Evolutionary conservation across 306 rosid species (phyloP).

Genomic region (Ochetophila trinervis): DNA sequence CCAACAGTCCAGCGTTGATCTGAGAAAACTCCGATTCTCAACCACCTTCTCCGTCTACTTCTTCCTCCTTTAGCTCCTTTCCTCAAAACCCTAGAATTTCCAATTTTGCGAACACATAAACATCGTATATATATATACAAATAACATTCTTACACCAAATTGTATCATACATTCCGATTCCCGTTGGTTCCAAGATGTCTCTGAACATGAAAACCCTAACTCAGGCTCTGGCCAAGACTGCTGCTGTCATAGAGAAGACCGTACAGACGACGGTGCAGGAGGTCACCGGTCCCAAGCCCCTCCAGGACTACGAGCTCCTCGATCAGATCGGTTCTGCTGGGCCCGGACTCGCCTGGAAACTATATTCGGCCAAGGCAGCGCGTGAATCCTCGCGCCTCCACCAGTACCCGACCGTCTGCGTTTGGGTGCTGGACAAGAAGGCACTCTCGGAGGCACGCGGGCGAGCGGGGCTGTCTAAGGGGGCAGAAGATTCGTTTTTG

Average conservation of each 20-base stretch:
- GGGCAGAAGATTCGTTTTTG: conserved; percentile 74
- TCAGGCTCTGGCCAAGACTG: conserved; percentile 96
- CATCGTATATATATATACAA: neutral
- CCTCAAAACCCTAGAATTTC: conserved; percentile 16
- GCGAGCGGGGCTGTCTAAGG: conserved; percentile 68
- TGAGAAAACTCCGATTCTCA: neutral
- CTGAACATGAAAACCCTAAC: conserved; percentile 93
- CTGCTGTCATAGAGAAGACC: conserved; percentile 85
- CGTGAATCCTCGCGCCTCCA: conserved; percentile 79
- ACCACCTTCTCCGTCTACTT: conserved; percentile 9
- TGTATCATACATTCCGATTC: conserved; percentile 12
- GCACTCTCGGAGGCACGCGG: conserved; percentile 64
- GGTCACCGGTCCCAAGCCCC: conserved; percentile 93
- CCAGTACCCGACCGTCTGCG: conserved; percentile 86
- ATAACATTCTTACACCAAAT: neutral
- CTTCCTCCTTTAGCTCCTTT: neutral
- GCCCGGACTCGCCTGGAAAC: conserved; percentile 76
- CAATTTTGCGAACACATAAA: neutral
- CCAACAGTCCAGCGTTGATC: conserved; percentile 10
- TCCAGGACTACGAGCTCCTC: conserved; percentile 87
- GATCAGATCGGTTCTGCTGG: conserved; percentile 98
- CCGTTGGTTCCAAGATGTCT: conserved; percentile 41
- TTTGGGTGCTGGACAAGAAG: conserved; percentile 88
- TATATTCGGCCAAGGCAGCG: conserved; percentile 69
- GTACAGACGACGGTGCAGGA: conserved; percentile 95